These are phyloP conservation scores for Penicillium sp. DNA, from an alignment of 2,329 filamentous ascomycete genomes.

Conservation along the genomic window DNA sequence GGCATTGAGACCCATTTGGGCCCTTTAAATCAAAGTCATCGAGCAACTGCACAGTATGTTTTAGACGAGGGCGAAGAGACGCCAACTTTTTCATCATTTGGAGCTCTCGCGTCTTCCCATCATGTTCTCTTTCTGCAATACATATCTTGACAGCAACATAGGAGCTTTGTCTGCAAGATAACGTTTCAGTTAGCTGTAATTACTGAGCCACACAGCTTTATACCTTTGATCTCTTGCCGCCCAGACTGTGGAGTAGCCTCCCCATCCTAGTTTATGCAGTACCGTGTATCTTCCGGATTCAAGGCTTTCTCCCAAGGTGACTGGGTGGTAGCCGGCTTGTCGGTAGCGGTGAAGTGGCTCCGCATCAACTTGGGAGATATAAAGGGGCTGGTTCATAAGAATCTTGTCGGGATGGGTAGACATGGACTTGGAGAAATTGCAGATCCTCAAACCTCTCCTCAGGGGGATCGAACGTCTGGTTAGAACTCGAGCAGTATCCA, in stretches of 20 bases:
- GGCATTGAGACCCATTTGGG: conserved; percentile 47
- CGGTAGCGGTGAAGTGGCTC: conserved; percentile 24
- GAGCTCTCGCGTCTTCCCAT: conserved; percentile 16
- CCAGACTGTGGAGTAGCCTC: conserved; percentile 38
- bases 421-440: conserved; percentile 1
- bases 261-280: conserved; percentile 37
- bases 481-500: not conserved
- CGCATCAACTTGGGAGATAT: conserved; percentile 13
- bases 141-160: conserved; percentile 20
- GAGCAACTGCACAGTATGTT: conserved; percentile 35
- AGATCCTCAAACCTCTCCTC: not conserved
- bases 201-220: not conserved
- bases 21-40: conserved; percentile 40
- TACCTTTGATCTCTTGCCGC: conserved; percentile 30
- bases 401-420: conserved; percentile 3
- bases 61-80: conserved; percentile 13
- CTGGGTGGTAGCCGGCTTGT: conserved; percentile 34
- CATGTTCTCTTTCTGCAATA: conserved; percentile 13
- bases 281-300: conserved; percentile 33
- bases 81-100: conserved; percentile 12
- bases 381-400: conserved; percentile 4
- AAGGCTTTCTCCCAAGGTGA: conserved; percentile 29
- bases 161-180: conserved; percentile 9
- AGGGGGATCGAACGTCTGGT: not conserved
- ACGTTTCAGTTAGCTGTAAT: conserved; percentile 7